Base-by-base conservation (phyloP, 768 basidiomycete genomes). In the Boletales sp. region DNA sequence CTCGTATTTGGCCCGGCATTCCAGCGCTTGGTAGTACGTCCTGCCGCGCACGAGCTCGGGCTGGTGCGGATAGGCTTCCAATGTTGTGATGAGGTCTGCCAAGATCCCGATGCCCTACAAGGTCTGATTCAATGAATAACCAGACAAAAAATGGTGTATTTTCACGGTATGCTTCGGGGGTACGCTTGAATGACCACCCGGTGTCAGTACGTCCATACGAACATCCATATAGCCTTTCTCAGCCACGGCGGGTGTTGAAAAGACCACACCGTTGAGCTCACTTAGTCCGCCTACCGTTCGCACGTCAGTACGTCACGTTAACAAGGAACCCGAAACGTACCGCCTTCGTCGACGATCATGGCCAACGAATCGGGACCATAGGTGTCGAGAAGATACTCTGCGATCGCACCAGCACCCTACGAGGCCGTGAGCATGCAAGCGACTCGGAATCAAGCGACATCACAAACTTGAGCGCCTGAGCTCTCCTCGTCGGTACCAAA, bases 331-430 rank as follows among this genome's bases (percentile, higher is more conserved):
- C 9, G 13, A 44, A 42, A 55, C 51, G 49, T 58, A 70, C 79
- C 77, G 8, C 81, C 80, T 68, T 84, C 83, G 50, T 84, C 84
- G 12, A 84, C 72, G 15, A 83, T 60, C 58, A 84, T 66, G 1
- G 78, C 66, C 44, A 84, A 69, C 8, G 74, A 69, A 57, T 82
- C 57, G 17, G 64, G 49, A 18, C 81, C 82, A 56, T 77, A 80
- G 0, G 64, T 68, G 8, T 69, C 50, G 4, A 72, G 57, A 17
- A 84, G 65, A 38, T 71, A 64, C 5, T 62, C 30, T 1, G 69
- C 69, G 17, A 83, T 69, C 3, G 60, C 50, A 0, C 53, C 48
- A 0, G 81, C 79, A 7, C 79, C 78, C 73, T 79, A 49, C 5
- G 30, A 31, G n/a, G 53, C 17, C 42, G n/a, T 21, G 21, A 21